These are phyloP conservation scores for Fomitopsis palustris DNA, from an alignment of 1,284 basidiomycete species.

Conservation along the genomic window DNA sequence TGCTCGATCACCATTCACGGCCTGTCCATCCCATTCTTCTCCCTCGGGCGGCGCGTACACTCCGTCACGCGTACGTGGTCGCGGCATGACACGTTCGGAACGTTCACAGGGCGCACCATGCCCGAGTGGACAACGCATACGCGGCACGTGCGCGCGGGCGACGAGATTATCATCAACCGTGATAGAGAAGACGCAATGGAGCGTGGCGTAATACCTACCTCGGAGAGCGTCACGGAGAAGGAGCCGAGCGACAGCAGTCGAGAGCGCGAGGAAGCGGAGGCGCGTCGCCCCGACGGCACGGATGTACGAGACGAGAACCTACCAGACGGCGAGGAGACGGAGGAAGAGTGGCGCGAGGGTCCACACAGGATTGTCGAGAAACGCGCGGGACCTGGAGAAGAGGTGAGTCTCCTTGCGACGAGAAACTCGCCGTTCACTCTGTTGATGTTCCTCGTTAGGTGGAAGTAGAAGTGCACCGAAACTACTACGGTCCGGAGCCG, in stretches of 20 bases:
- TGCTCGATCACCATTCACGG: slow-evolving; percentile 86
- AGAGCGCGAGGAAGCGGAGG: slow-evolving; percentile 6
- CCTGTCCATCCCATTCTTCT: slow-evolving; percentile 90
- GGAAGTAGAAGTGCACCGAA: slow-evolving; percentile 57
- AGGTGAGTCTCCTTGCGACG: slow-evolving; percentile 41
- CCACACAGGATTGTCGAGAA: slow-evolving; percentile 64
- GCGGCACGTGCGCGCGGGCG: slow-evolving; percentile 59
- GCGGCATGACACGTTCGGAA: slow-evolving; percentile 54
- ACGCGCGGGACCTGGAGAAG: slow-evolving; percentile 51
- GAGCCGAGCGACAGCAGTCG: slow-evolving; percentile 15
- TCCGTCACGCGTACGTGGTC: slow-evolving; percentile 88
- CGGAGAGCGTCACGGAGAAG: slow-evolving; percentile 15
- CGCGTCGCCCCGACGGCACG: slow-evolving; percentile 9
- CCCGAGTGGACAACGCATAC: slow-evolving; percentile 79
- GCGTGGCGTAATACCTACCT: slow-evolving; percentile 37
- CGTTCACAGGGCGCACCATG: slow-evolving; percentile 30
- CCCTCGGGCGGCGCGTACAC: slow-evolving; percentile 85
- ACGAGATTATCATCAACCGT: slow-evolving; percentile 82
- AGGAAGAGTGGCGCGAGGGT: slow-evolving; percentile 69
- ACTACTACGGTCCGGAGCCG: slow-evolving; percentile 34
- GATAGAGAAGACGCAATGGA: slow-evolving; percentile 48
- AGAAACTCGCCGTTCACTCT: background rate
- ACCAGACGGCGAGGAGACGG: slow-evolving; percentile 41
- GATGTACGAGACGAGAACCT: slow-evolving; percentile 35
- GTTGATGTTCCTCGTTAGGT: slow-evolving; percentile 35